Conservation (phyloP, 2,329 filamentous ascomycete species). For the Dothiorella sarmentorum region DNA sequence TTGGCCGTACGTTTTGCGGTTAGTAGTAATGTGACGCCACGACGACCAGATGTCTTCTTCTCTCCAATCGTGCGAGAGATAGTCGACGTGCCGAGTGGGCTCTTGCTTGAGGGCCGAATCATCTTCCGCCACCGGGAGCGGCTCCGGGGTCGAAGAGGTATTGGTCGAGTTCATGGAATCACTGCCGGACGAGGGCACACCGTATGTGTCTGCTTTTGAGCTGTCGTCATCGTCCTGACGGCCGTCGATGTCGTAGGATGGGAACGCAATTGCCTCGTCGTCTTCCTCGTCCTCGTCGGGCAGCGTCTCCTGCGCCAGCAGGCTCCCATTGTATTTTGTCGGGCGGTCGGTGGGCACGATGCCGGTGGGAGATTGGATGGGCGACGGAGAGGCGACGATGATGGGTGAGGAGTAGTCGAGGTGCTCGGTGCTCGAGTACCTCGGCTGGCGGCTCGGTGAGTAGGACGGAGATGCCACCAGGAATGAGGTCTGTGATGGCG, state of each 20-base stretch:
- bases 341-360: slow-evolving; percentile 44
- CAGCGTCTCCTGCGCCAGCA: slow-evolving; percentile 52
- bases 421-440: slow-evolving; percentile 31
- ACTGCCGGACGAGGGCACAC: slow-evolving; percentile 52
- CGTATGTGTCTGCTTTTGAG: slow-evolving; percentile 43
- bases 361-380: slow-evolving; percentile 22
- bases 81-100: slow-evolving; percentile 89
- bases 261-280: slow-evolving; percentile 42
- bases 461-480: slow-evolving; percentile 32
- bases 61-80: slow-evolving; percentile 86
- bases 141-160: slow-evolving; percentile 53
- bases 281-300: slow-evolving; percentile 39
- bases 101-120: slow-evolving; percentile 71
- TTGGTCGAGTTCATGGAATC: slow-evolving; percentile 45
- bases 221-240: slow-evolving; percentile 19
- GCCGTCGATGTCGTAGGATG: slow-evolving; percentile 39
- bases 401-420: slow-evolving; percentile 25
- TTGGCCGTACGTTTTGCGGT: slow-evolving; percentile 75
- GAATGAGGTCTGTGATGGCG: slow-evolving; percentile 43
- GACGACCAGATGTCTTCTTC: slow-evolving; percentile 98
- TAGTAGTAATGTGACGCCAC: slow-evolving; percentile 87
- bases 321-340: slow-evolving; percentile 61
- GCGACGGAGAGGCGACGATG: not conserved
- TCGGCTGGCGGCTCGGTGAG: slow-evolving; percentile 30
- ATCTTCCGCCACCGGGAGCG: slow-evolving; percentile 61